Percentiles rank a stretch among this genome's conserved stretches.
Conservation (phyloP, 2,329 filamentous ascomycete species). For the Aureobasidium musti region DNA sequence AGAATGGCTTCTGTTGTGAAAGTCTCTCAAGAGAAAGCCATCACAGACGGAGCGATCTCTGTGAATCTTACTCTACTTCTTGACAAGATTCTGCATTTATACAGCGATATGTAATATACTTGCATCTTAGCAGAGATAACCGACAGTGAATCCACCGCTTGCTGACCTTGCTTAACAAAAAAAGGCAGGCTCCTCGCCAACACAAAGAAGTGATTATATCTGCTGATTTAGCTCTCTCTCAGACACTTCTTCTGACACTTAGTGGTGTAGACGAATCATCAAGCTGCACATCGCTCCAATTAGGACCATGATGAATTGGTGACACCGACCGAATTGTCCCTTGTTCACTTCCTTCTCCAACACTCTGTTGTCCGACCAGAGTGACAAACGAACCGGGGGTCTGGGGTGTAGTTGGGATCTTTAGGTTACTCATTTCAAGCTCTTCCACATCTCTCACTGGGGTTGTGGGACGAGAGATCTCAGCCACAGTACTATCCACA, state of each 20-base stretch:
- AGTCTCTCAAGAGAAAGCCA: too few relatives aligned
- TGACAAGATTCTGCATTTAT: too few relatives aligned
- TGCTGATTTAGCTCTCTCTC: too few relatives aligned
- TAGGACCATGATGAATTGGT: not conserved
- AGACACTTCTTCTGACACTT: not conserved
- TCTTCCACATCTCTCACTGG: constrained; percentile 12
- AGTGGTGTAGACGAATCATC: not conserved
- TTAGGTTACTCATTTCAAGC: not conserved
- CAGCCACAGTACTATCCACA: not conserved
- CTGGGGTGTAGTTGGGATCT: not conserved
- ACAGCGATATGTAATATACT: too few relatives aligned
- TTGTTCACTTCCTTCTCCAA: not conserved
- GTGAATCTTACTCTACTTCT: too few relatives aligned
- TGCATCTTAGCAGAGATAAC: too few relatives aligned
- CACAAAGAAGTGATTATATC: not conserved
- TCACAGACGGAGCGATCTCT: too few relatives aligned
- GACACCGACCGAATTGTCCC: not conserved
- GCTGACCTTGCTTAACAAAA: too few relatives aligned
- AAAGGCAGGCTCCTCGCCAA: not conserved
- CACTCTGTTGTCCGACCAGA: not conserved
- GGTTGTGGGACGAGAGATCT: not conserved
- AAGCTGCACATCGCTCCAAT: not conserved
- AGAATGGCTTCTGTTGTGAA: not conserved
- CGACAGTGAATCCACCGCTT: too few relatives aligned
- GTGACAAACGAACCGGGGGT: not conserved